These are phyloP conservation scores for Scheffersomyces coipomensis DNA, from an alignment of 805 yeast species.

Conservation along the genomic window DNA sequence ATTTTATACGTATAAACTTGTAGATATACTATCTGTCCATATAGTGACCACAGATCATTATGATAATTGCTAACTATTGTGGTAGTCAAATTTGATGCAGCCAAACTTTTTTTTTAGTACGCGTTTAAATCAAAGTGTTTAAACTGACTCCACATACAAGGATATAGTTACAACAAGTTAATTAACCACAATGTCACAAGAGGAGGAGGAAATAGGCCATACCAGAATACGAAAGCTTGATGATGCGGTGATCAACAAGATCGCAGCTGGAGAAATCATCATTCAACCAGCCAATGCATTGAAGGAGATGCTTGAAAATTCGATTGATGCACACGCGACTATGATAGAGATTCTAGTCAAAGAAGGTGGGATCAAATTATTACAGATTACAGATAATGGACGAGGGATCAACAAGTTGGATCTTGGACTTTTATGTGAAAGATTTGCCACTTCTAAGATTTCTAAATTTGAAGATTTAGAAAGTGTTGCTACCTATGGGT, in stretches of 20 bases:
- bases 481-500: constrained; percentile 79
- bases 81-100: too few species aligned
- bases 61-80: too few species aligned
- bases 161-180: too few species aligned
- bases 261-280: constrained; percentile 97
- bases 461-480: constrained; percentile 70
- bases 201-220: too few species aligned
- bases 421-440: constrained; percentile 74
- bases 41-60: too few species aligned
- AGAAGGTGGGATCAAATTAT: constrained; percentile 86
- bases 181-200: too few species aligned
- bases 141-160: too few species aligned
- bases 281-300: constrained; percentile 92
- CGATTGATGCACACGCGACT: constrained; percentile 82
- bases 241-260: constrained; percentile 73
- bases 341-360: constrained; percentile 75
- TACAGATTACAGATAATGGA: constrained; percentile 91
- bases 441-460: constrained; percentile 91
- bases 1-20: too few species aligned
- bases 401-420: constrained; percentile 74
- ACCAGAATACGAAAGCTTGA: constrained; percentile 45
- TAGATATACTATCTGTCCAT: too few species aligned
- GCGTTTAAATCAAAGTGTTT: too few species aligned
- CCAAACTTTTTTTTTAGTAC: too few species aligned
- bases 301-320: constrained; percentile 89